A percentile compares a stretch with the other conserved stretches of the same genome.
Evolutionary conservation across 2,329 filamentous ascomycete species (phyloP).

Genomic region (Apiospora saccharicola): DNA sequence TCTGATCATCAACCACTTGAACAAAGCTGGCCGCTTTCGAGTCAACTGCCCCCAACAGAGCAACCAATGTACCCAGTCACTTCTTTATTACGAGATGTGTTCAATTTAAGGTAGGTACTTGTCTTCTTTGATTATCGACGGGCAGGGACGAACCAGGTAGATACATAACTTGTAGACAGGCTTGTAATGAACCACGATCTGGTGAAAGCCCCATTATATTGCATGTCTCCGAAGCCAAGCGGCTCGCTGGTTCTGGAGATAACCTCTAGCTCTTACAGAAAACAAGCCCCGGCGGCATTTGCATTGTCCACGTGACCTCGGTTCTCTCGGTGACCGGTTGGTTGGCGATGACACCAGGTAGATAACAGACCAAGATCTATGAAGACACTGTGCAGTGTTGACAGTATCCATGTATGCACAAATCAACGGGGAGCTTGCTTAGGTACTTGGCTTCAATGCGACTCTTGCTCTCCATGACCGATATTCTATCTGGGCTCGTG

Average conservation of each 20-base stretch:
- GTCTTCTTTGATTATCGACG: not conserved
- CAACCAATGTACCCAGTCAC: not conserved
- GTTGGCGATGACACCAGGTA: not conserved
- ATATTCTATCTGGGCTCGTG: not conserved
- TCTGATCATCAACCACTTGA: not conserved
- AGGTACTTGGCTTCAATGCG: not conserved
- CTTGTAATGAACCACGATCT: not conserved
- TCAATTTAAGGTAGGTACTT: not conserved
- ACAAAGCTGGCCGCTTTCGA: conserved; percentile 19
- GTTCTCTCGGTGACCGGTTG: not conserved
- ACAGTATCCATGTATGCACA: too few relatives aligned
- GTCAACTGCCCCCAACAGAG: not conserved
- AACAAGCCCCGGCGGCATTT: not conserved
- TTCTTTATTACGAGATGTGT: not conserved
- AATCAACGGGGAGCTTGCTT: too few relatives aligned
- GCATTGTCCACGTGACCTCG: not conserved
- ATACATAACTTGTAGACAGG: not conserved
- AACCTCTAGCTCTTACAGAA: not conserved
- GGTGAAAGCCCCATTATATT: not conserved
- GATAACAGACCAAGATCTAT: too few relatives aligned
- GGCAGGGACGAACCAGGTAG: not conserved
- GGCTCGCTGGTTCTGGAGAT: not conserved
- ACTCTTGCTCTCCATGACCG: not conserved
- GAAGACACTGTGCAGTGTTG: too few relatives aligned
- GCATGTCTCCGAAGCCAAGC: not conserved